Percentiles rank a stretch among this genome's conserved stretches.
phyloP scores from a whole-genome alignment of 176 grass and related monocot species.

The Miscanthus lutarioriparius region DNA sequence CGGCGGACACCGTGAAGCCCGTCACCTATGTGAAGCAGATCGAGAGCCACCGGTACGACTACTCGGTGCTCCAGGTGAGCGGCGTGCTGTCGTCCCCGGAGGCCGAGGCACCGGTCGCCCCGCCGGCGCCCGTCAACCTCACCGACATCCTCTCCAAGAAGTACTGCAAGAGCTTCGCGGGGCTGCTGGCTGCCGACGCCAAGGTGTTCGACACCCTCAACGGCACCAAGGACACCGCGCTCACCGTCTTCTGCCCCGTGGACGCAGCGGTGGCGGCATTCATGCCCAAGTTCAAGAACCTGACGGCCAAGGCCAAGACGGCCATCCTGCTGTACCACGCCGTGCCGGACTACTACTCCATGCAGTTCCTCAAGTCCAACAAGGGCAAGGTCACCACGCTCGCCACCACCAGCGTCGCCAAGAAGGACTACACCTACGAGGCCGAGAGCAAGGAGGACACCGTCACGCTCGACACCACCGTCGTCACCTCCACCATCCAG shows the following conservation, averaged over 20 bases:
- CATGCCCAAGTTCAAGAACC: constrained; percentile 83
- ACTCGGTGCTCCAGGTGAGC: constrained; percentile 64
- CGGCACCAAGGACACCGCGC: constrained; percentile 63
- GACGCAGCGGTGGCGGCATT: constrained; percentile 59
- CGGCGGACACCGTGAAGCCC: constrained; percentile 24
- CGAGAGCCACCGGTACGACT: constrained; percentile 53
- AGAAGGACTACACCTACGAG: constrained; percentile 74
- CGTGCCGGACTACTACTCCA: constrained; percentile 73
- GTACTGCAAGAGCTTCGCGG: constrained; percentile 75
- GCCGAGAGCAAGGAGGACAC: constrained; percentile 54
- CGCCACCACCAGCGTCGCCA: constrained; percentile 60
- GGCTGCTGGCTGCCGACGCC: constrained; percentile 48
- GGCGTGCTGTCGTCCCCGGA: constrained; percentile 51
- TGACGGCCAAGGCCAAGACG: constrained; percentile 67
- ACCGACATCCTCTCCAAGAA: constrained; percentile 79
- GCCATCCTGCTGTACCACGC: constrained; percentile 79
- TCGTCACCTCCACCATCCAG: constrained; percentile 42
- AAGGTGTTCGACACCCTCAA: constrained; percentile 61
- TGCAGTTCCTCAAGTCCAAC: constrained; percentile 70
- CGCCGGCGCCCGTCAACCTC: constrained; percentile 65
- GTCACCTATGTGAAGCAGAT: constrained; percentile 41
- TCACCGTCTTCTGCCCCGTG: constrained; percentile 73
- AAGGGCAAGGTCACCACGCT: constrained; percentile 77
- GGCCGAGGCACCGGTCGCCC: constrained; percentile 60
- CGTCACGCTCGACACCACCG: constrained; percentile 53